These are phyloP conservation scores for Cenchrus fungigraminus DNA, from an alignment of 176 grass and related monocot genomes.

Conservation along the genomic window DNA sequence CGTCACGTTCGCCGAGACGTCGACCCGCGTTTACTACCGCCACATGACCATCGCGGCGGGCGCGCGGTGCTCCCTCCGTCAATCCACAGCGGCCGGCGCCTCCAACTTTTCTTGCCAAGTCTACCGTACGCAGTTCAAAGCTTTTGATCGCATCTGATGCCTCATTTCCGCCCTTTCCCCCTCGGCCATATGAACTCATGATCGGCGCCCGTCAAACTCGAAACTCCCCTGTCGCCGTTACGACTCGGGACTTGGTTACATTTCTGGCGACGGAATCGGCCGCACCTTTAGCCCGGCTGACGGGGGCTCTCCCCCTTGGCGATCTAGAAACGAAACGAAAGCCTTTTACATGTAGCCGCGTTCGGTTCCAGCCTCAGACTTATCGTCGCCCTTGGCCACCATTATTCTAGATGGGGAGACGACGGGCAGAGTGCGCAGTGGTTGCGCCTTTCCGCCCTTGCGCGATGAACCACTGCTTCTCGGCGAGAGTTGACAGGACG, in stretches of 20 bases:
- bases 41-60: background rate
- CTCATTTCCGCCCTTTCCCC: background rate
- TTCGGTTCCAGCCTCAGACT: background rate
- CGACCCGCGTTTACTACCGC: background rate
- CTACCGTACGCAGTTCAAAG: too few relatives aligned
- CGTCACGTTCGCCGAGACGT: background rate
- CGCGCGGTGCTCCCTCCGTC: background rate
- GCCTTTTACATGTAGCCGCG: background rate
- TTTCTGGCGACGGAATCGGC: background rate
- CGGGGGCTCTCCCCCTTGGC: background rate
- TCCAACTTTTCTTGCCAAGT: background rate
- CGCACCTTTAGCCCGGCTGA: background rate
- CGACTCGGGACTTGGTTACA: background rate
- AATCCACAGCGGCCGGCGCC: too few relatives aligned
- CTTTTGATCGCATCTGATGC: background rate
- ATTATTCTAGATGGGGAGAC: conserved; percentile 8
- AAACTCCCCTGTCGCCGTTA: background rate
- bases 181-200: background rate
- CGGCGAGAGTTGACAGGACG: background rate
- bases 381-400: background rate
- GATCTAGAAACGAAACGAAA: background rate
- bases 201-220: background rate
- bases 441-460: background rate
- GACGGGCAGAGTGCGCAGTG: background rate
- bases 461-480: background rate